A percentile compares a stretch with the other conserved stretches of the same genome.
phyloP scores from a whole-genome alignment of 768 basidiomycete species.

The Amanita pseudoporphyria region DNA sequence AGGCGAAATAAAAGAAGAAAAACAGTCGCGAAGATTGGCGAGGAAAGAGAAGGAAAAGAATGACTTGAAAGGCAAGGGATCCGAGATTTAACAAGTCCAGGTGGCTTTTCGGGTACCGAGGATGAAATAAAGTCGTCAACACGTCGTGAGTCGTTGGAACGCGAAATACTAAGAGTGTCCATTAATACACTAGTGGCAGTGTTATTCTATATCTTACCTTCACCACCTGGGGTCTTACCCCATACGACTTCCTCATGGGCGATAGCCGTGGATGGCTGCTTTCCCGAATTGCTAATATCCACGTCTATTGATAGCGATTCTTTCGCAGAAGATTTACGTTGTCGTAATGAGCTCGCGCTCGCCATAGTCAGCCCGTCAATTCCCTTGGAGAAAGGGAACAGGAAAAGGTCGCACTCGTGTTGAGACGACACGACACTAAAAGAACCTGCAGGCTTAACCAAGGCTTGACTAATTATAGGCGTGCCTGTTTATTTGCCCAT shows the following conservation, averaged over 20 bases:
- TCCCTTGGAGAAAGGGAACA: conserved; percentile 9
- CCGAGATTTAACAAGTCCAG: conserved; percentile 81
- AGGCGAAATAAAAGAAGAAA: conserved; percentile 85
- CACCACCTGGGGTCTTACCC: conserved; percentile 78
- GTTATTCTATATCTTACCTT: conserved; percentile 40
- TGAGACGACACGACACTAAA: conserved; percentile 5
- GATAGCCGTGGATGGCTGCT: neutral
- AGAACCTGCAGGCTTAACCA: neutral
- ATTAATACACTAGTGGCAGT: conserved; percentile 5
- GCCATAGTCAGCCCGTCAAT: conserved; percentile 11
- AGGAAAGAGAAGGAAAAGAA: conserved; percentile 63
- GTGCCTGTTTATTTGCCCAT: neutral
- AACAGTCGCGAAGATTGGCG: conserved; percentile 46
- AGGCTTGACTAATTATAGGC: neutral
- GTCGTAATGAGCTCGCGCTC: conserved; percentile 21
- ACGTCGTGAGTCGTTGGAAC: conserved; percentile 92
- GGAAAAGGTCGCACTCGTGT: conserved; percentile 5
- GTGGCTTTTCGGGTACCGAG: conserved; percentile 77
- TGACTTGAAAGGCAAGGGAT: conserved; percentile 65
- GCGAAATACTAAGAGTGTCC: conserved; percentile 59
- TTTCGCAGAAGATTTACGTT: conserved; percentile 17
- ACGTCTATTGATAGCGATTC: neutral
- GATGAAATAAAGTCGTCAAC: conserved; percentile 76
- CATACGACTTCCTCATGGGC: conserved; percentile 57
- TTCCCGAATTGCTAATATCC: conserved; percentile 5